phyloP scores from a whole-genome alignment of 352 stramenopile species.

The Phytopythium oedochilum region DNA sequence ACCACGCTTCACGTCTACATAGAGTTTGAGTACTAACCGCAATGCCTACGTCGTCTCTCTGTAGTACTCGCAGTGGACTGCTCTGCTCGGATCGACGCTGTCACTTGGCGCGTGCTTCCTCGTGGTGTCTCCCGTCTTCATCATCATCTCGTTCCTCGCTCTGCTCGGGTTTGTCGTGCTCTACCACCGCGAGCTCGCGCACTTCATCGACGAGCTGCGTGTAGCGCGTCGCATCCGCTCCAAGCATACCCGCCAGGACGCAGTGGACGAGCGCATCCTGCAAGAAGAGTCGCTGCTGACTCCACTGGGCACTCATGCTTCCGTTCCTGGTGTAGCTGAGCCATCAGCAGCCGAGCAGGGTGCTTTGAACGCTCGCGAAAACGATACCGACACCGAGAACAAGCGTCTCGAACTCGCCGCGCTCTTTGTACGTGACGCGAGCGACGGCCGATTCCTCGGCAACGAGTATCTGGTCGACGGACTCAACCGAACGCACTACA shows the following conservation, averaged over 20 bases:
- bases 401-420: conserved; percentile 35
- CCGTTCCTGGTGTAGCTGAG: background rate
- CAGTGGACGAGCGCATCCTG: conserved; percentile 13
- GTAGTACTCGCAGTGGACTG: conserved; percentile 51
- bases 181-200: conserved; percentile 21
- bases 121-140: conserved; percentile 38
- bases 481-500: conserved; percentile 39
- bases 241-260: conserved; percentile 3
- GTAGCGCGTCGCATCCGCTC: conserved; percentile 1
- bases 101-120: conserved; percentile 39
- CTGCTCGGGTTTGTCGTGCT: conserved; percentile 20
- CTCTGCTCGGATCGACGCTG: conserved; percentile 30
- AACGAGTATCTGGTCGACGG: conserved; percentile 43
- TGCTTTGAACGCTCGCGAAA: background rate
- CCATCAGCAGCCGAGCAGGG: background rate
- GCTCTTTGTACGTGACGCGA: conserved; percentile 39
- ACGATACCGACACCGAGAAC: background rate
- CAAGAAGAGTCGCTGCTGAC: conserved; percentile 5
- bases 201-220: conserved; percentile 21
- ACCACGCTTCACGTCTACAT: background rate
- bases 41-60: background rate
- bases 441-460: conserved; percentile 41
- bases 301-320: background rate
- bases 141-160: conserved; percentile 14
- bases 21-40: background rate